phyloP scores from a whole-genome alignment of 2,329 filamentous ascomycete genomes.

The Trichoderma sp. region DNA sequence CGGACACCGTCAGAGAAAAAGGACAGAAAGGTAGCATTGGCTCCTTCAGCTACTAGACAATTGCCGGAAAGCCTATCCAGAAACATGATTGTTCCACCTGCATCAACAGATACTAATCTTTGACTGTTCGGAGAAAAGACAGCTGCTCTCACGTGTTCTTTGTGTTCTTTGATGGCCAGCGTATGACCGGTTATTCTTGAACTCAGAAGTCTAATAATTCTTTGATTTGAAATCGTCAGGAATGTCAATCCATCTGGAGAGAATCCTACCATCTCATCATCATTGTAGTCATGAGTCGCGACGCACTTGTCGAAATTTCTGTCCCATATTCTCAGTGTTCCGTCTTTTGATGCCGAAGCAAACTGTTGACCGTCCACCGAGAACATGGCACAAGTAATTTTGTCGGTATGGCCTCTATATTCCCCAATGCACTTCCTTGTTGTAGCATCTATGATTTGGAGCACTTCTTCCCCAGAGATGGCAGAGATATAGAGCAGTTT shows the following conservation, averaged over 20 bases:
- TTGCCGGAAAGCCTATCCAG: not conserved
- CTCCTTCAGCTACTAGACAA: not conserved
- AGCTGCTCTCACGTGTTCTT: rapidly evolving
- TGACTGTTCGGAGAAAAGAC: not conserved
- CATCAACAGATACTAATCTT: not conserved
- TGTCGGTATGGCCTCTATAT: not conserved
- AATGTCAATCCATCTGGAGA: not conserved
- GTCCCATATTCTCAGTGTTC: not conserved
- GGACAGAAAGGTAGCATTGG: rapidly evolving
- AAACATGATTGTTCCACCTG: rapidly evolving
- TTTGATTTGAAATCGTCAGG: not conserved
- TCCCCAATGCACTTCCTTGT: not conserved
- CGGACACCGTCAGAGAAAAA: not conserved
- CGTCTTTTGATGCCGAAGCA: not conserved
- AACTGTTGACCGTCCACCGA: not conserved
- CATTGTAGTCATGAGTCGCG: not conserved
- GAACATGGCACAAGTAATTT: not conserved
- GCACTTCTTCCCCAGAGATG: not conserved
- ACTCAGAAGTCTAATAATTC: not conserved
- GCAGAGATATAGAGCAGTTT: not conserved
- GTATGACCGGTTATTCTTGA: not conserved
- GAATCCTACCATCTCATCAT: not conserved
- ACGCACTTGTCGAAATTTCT: not conserved
- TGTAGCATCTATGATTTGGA: not conserved
- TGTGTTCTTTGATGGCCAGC: not conserved